Evolutionary conservation across 2,329 filamentous ascomycete species (phyloP).

Genomic region (Aureobasidium sp.): DNA sequence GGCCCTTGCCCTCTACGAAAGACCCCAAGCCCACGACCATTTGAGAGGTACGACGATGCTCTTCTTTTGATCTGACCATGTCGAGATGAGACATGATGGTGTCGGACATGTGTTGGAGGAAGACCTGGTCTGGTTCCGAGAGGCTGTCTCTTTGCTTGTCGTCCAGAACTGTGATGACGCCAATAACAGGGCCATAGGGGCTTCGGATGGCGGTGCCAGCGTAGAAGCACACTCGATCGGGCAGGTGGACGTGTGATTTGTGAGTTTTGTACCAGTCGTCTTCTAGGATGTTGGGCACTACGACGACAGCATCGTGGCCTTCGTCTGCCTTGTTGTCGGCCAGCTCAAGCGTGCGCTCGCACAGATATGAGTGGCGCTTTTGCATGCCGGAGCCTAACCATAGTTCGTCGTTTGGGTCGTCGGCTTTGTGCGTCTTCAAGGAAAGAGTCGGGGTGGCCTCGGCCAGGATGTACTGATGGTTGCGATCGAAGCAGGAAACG

Average conservation of each 20-base stretch:
- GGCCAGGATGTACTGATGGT: slow-evolving; percentile 43
- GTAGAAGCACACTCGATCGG: slow-evolving; percentile 34
- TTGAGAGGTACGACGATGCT: slow-evolving; percentile 44
- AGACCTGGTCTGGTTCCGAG: slow-evolving; percentile 39
- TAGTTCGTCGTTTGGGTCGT: slow-evolving; percentile 25
- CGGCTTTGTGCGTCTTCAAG: slow-evolving; percentile 28
- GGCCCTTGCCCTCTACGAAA: slow-evolving; percentile 26
- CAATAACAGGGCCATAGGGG: slow-evolving; percentile 49
- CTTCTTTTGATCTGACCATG: slow-evolving; percentile 43
- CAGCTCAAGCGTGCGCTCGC: slow-evolving; percentile 3
- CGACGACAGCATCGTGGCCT: not conserved
- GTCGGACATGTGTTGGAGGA: slow-evolving; percentile 47
- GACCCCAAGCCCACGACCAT: slow-evolving; percentile 47
- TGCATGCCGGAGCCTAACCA: slow-evolving; percentile 27
- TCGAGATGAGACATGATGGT: slow-evolving; percentile 56
- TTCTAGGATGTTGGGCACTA: not conserved
- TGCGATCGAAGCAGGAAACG: slow-evolving; percentile 39
- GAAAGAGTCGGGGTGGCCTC: slow-evolving; percentile 38
- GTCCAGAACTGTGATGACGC: slow-evolving; percentile 52
- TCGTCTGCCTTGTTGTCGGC: slow-evolving; percentile 13
- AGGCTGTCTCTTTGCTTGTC: slow-evolving; percentile 45
- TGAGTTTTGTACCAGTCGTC: not conserved
- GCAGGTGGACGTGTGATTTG: not conserved
- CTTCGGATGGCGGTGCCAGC: slow-evolving; percentile 54
- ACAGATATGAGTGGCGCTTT: slow-evolving; percentile 13